Conservation (phyloP, 176 grass and related monocot species). For the Elaeis guineensis region DNA sequence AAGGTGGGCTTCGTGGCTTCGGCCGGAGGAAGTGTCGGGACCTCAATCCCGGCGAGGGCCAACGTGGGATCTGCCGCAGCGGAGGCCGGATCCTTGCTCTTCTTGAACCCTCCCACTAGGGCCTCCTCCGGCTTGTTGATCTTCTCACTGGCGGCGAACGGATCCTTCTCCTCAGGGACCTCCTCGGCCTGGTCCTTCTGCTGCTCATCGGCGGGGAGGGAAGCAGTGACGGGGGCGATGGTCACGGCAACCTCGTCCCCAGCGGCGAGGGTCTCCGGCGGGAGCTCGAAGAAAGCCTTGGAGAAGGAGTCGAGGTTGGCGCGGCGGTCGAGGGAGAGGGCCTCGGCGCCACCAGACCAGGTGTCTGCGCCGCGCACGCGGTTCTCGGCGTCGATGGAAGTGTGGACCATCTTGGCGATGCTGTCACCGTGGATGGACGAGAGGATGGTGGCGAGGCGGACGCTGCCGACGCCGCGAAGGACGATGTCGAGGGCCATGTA, state of each 20-base stretch:
- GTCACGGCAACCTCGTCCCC: slow-evolving; percentile 74
- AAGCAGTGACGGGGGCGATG: slow-evolving; percentile 44
- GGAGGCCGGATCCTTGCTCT: slow-evolving; percentile 65
- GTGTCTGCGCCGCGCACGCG: slow-evolving; percentile 69
- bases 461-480: slow-evolving; percentile 74
- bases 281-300: slow-evolving; percentile 65
- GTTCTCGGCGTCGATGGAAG: slow-evolving; percentile 67
- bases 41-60: slow-evolving; percentile 82
- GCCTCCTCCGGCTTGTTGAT: slow-evolving; percentile 88
- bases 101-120: slow-evolving; percentile 86
- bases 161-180: slow-evolving; percentile 60
- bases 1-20: slow-evolving; percentile 93
- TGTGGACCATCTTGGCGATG: slow-evolving; percentile 90
- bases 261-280: slow-evolving; percentile 71
- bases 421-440: slow-evolving; percentile 97
- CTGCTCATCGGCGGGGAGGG: slow-evolving; percentile 39
- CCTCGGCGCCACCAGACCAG: slow-evolving; percentile 50
- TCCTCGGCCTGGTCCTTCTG: slow-evolving; percentile 45
- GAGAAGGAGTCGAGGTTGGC: slow-evolving; percentile 58
- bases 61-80: slow-evolving; percentile 62
- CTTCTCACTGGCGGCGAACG: slow-evolving; percentile 83
- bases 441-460: slow-evolving; percentile 81
- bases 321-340: slow-evolving; percentile 54
- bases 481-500: slow-evolving; percentile 96
- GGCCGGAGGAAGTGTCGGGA: slow-evolving; percentile 72